phyloP scores from a whole-genome alignment of 2,329 filamentous ascomycete genomes.

The Calonectria pseudoreteaudii region DNA sequence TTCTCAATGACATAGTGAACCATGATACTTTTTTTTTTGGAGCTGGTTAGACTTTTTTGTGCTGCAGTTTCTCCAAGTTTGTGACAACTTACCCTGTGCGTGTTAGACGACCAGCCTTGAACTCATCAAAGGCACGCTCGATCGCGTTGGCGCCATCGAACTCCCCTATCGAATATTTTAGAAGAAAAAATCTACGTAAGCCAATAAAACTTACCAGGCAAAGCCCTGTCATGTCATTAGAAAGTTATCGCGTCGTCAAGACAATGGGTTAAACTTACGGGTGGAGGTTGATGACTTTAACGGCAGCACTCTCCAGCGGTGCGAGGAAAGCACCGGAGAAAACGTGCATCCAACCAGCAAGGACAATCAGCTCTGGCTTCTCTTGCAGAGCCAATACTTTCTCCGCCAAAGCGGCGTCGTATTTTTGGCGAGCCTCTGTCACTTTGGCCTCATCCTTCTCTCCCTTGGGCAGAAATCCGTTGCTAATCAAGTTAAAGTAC shows the following conservation, averaged over 20 bases:
- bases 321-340: slow-evolving; percentile 77
- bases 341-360: slow-evolving; percentile 91
- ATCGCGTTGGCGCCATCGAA: slow-evolving; percentile 85
- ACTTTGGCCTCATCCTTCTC: slow-evolving; percentile 70
- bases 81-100: slow-evolving; percentile 60
- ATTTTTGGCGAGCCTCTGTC: slow-evolving; percentile 72
- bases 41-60: slow-evolving; percentile 3
- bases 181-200: not conserved
- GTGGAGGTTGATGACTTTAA: slow-evolving; percentile 86
- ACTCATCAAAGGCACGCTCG: slow-evolving; percentile 80
- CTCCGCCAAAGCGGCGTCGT: slow-evolving; percentile 80
- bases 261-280: slow-evolving; percentile 53
- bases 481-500: slow-evolving; percentile 84
- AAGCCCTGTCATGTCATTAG: slow-evolving; percentile 50
- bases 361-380: slow-evolving; percentile 79
- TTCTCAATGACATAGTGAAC: slow-evolving; percentile 85
- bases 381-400: slow-evolving; percentile 68
- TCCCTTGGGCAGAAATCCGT: slow-evolving; percentile 69
- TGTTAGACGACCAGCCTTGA: slow-evolving; percentile 70
- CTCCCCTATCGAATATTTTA: slow-evolving; percentile 58
- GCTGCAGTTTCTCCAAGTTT: slow-evolving; percentile 46
- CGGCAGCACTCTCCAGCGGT: slow-evolving; percentile 70
- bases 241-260: not conserved
- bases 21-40: slow-evolving; percentile 69
- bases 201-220: slow-evolving; percentile 64